Conservation (phyloP, 2,329 filamentous ascomycete species). For the Fusarium phyllophilum region DNA sequence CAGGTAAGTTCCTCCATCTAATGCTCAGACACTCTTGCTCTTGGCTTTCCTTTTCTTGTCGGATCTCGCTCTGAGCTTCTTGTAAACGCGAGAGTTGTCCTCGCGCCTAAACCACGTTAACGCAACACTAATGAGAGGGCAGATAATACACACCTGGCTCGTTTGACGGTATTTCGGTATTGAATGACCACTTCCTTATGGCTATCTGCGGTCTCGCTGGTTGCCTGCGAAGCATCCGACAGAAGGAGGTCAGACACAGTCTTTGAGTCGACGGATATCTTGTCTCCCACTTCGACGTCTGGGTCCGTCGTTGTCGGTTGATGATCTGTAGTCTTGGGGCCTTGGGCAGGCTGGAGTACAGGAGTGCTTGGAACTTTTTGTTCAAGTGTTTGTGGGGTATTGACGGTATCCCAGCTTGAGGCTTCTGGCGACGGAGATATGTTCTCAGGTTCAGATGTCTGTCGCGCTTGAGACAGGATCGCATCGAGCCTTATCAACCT, state of each 20-base stretch:
- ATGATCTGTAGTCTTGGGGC: background rate
- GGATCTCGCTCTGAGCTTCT: no score
- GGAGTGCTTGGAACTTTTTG: background rate
- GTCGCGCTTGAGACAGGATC: background rate
- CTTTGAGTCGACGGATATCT: background rate
- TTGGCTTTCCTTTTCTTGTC: background rate
- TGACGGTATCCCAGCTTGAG: constrained; percentile 17
- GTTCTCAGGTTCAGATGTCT: background rate
- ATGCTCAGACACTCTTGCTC: background rate
- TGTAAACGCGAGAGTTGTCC: background rate
- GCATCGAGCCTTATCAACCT: constrained; percentile 8
- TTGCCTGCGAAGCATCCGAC: background rate
- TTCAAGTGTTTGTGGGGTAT: background rate
- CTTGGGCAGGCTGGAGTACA: background rate
- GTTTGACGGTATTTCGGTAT: no score
- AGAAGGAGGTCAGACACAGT: constrained; percentile 17
- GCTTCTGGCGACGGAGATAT: background rate
- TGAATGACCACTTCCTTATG: no score
- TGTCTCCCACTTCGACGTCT: background rate
- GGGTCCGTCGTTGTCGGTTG: background rate
- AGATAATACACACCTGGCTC: background rate
- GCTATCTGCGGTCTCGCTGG: no score
- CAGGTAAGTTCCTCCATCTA: background rate
- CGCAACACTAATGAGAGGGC: accelerated
- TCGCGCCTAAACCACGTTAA: background rate